Conservation (phyloP, 2,329 filamentous ascomycete genomes). For the Diplodia scrobiculata region DNA sequence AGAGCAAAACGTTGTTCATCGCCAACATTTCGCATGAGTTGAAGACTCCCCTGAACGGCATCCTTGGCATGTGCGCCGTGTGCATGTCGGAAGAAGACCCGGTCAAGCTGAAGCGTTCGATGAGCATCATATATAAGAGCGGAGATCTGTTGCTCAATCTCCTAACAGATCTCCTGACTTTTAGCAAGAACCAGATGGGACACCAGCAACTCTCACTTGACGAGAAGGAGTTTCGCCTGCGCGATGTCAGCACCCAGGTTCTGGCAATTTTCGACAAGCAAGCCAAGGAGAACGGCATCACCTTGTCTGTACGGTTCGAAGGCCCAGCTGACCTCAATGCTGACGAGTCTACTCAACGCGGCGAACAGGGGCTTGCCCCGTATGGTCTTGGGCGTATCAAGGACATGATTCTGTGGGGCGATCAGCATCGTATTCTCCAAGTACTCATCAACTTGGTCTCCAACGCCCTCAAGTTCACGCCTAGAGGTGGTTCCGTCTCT, state of each 20-base stretch:
- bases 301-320: slow-evolving; percentile 72
- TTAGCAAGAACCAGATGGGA: slow-evolving; percentile 93
- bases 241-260: slow-evolving; percentile 81
- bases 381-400: slow-evolving; percentile 69
- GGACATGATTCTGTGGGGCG: slow-evolving; percentile 89
- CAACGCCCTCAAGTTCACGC: slow-evolving; percentile 90
- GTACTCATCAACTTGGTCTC: slow-evolving; percentile 92
- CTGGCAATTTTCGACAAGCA: slow-evolving; percentile 88
- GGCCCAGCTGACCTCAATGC: slow-evolving; percentile 49
- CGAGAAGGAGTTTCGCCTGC: slow-evolving; percentile 79
- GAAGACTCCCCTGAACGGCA: slow-evolving; percentile 89
- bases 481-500: slow-evolving; percentile 70
- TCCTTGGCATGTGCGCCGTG: slow-evolving; percentile 89
- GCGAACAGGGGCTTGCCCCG: slow-evolving; percentile 59
- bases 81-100: slow-evolving; percentile 90
- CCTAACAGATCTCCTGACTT: slow-evolving; percentile 84
- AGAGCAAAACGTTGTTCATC: slow-evolving; percentile 96
- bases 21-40: slow-evolving; percentile 88
- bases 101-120: slow-evolving; percentile 73
- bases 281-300: slow-evolving; percentile 75
- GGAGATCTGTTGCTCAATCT: slow-evolving; percentile 82
- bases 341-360: slow-evolving; percentile 44
- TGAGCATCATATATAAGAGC: slow-evolving; percentile 87
- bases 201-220: slow-evolving; percentile 74
- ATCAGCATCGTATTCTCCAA: slow-evolving; percentile 85